These are phyloP conservation scores for Colletotrichum sp. DNA, from an alignment of 2,329 filamentous ascomycete genomes.

Conservation along the genomic window DNA sequence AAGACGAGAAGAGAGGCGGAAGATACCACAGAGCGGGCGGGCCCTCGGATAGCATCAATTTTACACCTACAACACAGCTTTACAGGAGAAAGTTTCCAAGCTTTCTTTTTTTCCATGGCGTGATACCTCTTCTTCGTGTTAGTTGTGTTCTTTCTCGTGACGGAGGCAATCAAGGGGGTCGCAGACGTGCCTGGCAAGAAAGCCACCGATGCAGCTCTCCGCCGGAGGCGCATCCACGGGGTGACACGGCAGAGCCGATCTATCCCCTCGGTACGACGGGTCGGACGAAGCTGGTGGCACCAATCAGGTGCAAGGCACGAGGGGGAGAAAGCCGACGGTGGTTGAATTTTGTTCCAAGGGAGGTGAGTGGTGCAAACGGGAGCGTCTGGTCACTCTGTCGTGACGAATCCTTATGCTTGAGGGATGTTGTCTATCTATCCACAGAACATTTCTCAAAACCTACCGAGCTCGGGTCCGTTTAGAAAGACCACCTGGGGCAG, in stretches of 20 bases:
- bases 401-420: not conserved
- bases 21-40: constrained; percentile 14
- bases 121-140: not conserved
- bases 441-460: not conserved
- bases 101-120: not conserved
- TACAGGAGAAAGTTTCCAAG: not conserved
- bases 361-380: not conserved
- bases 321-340: not conserved
- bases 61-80: not conserved
- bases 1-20: not conserved
- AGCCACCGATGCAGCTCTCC: not conserved
- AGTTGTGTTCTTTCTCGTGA: no score
- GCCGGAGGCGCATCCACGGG: not conserved
- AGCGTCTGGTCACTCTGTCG: not conserved
- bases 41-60: not conserved
- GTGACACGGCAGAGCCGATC: constrained; percentile 1
- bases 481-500: not conserved
- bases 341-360: not conserved
- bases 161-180: not conserved
- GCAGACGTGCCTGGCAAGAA: not conserved
- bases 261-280: not conserved
- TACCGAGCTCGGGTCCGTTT: not conserved
- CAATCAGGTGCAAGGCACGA: not conserved
- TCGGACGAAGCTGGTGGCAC: not conserved
- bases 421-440: not conserved